A percentile compares a stretch with the other conserved stretches of the same genome.
These are phyloP conservation scores for Debaryomycetaceae sp. DNA, from an alignment of 1,139 yeast species.

Conservation along the genomic window DNA sequence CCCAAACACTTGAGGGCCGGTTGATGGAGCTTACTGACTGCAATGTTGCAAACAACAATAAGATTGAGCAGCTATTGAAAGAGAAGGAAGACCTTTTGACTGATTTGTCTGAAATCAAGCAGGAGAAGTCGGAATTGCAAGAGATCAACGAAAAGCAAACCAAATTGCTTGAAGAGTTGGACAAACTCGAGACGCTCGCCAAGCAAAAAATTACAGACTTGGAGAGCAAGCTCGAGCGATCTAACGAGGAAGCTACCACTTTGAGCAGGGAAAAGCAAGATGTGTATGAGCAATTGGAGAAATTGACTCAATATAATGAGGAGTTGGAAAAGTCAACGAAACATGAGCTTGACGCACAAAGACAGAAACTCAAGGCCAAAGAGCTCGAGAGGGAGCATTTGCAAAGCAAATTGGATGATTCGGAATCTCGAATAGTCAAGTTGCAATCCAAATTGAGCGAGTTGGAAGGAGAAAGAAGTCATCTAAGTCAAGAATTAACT, in stretches of 20 bases:
- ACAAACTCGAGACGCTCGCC: conserved; percentile 19
- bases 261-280: conserved; percentile 2
- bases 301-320: not conserved
- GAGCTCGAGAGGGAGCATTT: conserved; percentile 4
- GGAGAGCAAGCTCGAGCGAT: conserved; percentile 14
- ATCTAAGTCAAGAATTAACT: not conserved
- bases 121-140: conserved; percentile 13
- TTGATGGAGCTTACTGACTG: conserved; percentile 12
- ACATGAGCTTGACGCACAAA: not conserved
- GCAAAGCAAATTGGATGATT: conserved; percentile 2
- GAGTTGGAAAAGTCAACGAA: not conserved
- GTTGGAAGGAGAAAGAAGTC: conserved; percentile 3
- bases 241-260: conserved; percentile 2
- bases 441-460: conserved; percentile 8
- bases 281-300: conserved; percentile 2
- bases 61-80: conserved; percentile 13
- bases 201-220: conserved; percentile 19
- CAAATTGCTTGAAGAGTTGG: conserved; percentile 19
- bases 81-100: conserved; percentile 15
- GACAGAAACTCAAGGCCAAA: conserved; percentile 1
- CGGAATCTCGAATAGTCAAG: not conserved
- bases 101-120: conserved; percentile 12
- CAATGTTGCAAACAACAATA: conserved; percentile 12
- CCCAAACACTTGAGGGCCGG: conserved; percentile 11
- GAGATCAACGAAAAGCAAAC: conserved; percentile 16